Conservation (phyloP, 352 stramenopile species). For the Globisporangium paroecandrum region DNA sequence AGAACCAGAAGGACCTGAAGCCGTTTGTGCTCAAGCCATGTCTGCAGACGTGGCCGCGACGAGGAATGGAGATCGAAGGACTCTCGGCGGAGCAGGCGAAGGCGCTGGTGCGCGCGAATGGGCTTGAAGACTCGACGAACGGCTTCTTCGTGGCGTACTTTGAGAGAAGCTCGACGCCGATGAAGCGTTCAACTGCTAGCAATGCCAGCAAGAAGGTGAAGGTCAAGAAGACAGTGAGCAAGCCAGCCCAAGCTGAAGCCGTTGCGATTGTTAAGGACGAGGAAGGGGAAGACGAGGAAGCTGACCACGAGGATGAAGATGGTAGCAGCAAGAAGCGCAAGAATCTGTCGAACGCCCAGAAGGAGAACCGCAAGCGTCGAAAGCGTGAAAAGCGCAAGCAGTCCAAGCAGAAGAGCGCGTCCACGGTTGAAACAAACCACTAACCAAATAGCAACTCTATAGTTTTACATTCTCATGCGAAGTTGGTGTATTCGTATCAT, state of each 20-base stretch:
- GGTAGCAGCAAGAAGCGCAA: constrained; percentile 54
- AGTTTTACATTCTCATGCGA: neutral
- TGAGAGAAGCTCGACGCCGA: constrained; percentile 45
- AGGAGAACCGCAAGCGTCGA: constrained; percentile 68
- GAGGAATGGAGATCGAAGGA: constrained; percentile 56
- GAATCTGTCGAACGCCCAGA: constrained; percentile 55
- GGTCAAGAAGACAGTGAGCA: neutral
- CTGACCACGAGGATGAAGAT: neutral
- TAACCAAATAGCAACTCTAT: neutral
- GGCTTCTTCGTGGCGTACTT: constrained; percentile 98
- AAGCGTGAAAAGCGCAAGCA: constrained; percentile 66
- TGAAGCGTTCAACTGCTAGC: neutral
- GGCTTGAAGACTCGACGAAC: constrained; percentile 92
- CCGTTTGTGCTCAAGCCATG: constrained; percentile 68
- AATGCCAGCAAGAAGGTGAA: neutral
- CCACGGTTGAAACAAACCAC: neutral
- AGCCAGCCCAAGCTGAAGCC: constrained; percentile 6
- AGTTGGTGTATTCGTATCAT: neutral
- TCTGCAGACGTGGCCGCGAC: constrained; percentile 69
- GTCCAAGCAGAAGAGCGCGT: constrained; percentile 15
- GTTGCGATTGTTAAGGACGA: neutral
- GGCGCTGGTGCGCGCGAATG: constrained; percentile 90
- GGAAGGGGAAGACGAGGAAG: constrained; percentile 2
- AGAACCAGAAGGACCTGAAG: constrained; percentile 37
- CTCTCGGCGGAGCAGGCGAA: constrained; percentile 61